These are phyloP conservation scores for Elaeagnus macrophylla DNA, from an alignment of 306 rosid species.

Conservation along the genomic window DNA sequence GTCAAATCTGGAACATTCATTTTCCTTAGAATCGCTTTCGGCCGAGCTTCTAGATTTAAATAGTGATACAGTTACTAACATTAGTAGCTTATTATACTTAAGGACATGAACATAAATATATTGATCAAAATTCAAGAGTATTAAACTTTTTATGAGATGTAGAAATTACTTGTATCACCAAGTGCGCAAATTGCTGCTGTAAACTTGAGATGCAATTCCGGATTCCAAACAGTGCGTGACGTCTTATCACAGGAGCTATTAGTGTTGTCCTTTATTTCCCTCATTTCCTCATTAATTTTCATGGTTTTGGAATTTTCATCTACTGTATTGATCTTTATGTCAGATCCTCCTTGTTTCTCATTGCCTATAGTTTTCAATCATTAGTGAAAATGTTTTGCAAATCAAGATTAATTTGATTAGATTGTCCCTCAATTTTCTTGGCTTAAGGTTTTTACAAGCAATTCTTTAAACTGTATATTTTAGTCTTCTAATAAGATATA, in stretches of 20 bases:
- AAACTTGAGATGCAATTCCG: conserved; percentile 33
- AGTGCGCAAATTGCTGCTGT: conserved; percentile 23
- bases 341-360: too few species aligned
- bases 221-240: conserved; percentile 29
- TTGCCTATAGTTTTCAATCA: too few species aligned
- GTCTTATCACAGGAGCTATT: not conserved
- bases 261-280: not conserved
- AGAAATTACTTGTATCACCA: conserved; percentile 32
- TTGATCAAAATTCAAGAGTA: too few species aligned
- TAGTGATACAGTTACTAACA: not conserved
- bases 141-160: not conserved
- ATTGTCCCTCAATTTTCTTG: too few species aligned
- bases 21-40: conserved; percentile 24
- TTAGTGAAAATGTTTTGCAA: too few species aligned
- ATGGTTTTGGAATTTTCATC: too few species aligned
- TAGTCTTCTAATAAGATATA: too few species aligned
- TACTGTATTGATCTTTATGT: too few species aligned
- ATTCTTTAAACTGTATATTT: too few species aligned
- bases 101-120: too few species aligned
- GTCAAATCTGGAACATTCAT: conserved; percentile 38
- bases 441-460: too few species aligned
- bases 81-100: not conserved
- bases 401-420: too few species aligned
- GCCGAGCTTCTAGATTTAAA: conserved; percentile 31
- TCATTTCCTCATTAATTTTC: conserved; percentile 5